Percentiles rank a stretch among this genome's conserved stretches.
phyloP scores from a whole-genome alignment of 1,139 yeast species.

The Candida neerlandica region DNA sequence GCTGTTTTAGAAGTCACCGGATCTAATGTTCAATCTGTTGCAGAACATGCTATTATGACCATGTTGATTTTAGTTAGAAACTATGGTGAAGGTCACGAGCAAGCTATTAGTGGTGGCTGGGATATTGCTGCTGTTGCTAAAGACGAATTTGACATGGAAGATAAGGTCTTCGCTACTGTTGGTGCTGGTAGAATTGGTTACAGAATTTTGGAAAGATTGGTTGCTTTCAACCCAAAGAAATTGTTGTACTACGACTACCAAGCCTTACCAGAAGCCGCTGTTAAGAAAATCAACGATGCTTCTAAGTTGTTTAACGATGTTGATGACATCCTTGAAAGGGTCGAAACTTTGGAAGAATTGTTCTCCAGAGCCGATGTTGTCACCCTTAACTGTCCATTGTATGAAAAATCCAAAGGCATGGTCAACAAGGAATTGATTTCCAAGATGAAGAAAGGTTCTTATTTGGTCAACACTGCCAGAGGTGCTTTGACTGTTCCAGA shows the following conservation, averaged over 20 bases:
- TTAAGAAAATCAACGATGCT: conserved; percentile 49
- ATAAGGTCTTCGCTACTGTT: conserved; percentile 73
- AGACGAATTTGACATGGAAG: conserved; percentile 74
- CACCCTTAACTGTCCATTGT: conserved; percentile 78
- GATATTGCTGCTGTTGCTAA: conserved; percentile 79
- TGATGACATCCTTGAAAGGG: conserved; percentile 55
- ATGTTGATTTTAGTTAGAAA: conserved; percentile 72
- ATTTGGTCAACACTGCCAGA: conserved; percentile 82
- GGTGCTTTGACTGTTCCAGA: conserved; percentile 77
- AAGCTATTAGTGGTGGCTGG: conserved; percentile 64
- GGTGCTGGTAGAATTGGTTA: conserved; percentile 86
- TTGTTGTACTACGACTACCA: conserved; percentile 78
- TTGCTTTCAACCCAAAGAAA: conserved; percentile 75
- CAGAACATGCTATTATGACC: conserved; percentile 80
- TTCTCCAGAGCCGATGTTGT: conserved; percentile 72
- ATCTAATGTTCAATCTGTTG: conserved; percentile 77
- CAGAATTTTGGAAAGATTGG: conserved; percentile 71
- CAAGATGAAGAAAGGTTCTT: conserved; percentile 76
- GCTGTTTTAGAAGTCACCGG: conserved; percentile 83
- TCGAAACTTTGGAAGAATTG: conserved; percentile 65
- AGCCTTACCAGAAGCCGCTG: conserved; percentile 59
- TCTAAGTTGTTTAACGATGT: conserved; percentile 41
- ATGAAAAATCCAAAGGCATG: conserved; percentile 67
- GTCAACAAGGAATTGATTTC: conserved; percentile 68
- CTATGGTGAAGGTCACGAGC: conserved; percentile 78